These are phyloP conservation scores for Cardamine resedifolia DNA, from an alignment of 345 rosid genomes.

Conservation along the genomic window DNA sequence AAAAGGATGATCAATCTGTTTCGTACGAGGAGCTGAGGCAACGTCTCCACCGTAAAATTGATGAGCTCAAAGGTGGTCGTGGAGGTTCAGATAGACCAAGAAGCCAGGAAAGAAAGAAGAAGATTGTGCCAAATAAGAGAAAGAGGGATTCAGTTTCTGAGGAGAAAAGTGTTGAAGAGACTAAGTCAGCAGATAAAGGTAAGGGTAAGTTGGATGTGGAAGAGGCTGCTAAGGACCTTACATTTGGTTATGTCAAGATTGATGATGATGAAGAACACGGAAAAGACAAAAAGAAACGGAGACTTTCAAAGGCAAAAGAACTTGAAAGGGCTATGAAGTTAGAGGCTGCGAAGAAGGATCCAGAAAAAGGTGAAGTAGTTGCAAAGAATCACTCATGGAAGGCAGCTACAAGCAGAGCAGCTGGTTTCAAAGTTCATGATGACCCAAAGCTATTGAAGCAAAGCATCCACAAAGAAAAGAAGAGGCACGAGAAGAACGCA, in stretches of 20 bases:
- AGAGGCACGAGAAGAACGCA: slow-evolving; percentile 64
- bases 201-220: slow-evolving; percentile 52
- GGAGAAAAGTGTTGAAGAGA: slow-evolving; percentile 35
- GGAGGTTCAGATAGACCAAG: slow-evolving; percentile 36
- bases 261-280: slow-evolving; percentile 57
- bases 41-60: slow-evolving; percentile 62
- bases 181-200: slow-evolving; percentile 42
- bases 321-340: slow-evolving; percentile 67
- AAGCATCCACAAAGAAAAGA: slow-evolving; percentile 74
- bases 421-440: slow-evolving; percentile 81
- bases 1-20: slow-evolving; percentile 41
- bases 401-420: slow-evolving; percentile 76
- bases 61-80: slow-evolving; percentile 67
- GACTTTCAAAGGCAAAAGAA: slow-evolving; percentile 60
- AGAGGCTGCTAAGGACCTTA: slow-evolving; percentile 77
- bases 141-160: slow-evolving; percentile 54
- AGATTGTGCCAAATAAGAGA: slow-evolving; percentile 50
- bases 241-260: slow-evolving; percentile 67
- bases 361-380: slow-evolving; percentile 62
- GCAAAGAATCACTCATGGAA: slow-evolving; percentile 70
- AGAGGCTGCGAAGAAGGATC: slow-evolving; percentile 72
- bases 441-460: slow-evolving; percentile 74
- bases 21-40: slow-evolving; percentile 80
- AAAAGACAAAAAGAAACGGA: slow-evolving; percentile 59
- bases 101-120: slow-evolving; percentile 33